These are phyloP conservation scores for Geotrichum ghanense DNA, from an alignment of 805 yeast species.

Conservation along the genomic window DNA sequence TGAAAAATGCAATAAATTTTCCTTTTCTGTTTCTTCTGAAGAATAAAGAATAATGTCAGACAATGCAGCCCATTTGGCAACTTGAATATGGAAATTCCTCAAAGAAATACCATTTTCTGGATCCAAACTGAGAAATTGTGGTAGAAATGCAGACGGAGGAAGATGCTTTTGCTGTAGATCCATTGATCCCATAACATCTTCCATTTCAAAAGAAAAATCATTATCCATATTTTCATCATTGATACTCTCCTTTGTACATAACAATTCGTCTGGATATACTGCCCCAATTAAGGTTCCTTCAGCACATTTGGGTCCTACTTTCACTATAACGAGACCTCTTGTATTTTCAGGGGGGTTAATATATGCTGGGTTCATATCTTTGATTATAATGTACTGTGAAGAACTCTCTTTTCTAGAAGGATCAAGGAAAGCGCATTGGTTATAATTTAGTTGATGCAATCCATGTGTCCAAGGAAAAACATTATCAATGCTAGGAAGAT, in stretches of 20 bases:
- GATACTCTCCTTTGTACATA: slow-evolving; percentile 8
- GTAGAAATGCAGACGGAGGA: slow-evolving; percentile 25
- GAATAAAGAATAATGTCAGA: slow-evolving; percentile 74
- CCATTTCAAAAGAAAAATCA: slow-evolving; percentile 8
- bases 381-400: slow-evolving; percentile 4
- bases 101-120: slow-evolving; percentile 65
- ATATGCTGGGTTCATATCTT: slow-evolving; percentile 10
- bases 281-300: slow-evolving; percentile 18
- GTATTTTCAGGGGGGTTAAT: slow-evolving; percentile 11
- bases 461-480: slow-evolving; percentile 94
- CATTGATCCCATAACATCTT: slow-evolving; percentile 4
- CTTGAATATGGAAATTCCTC: slow-evolving; percentile 79
- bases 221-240: slow-evolving; percentile 16
- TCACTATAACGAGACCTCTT: slow-evolving; percentile 19
- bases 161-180: too few species aligned
- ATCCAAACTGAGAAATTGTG: slow-evolving; percentile 47
- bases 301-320: slow-evolving; percentile 16
- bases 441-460: slow-evolving; percentile 42
- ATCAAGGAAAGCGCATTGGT: slow-evolving; percentile 38
- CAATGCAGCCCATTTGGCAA: slow-evolving; percentile 61
- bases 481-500: slow-evolving; percentile 49
- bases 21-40: slow-evolving; percentile 28
- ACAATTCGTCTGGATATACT: slow-evolving; percentile 15
- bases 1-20: slow-evolving; percentile 10
- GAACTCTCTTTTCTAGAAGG: slow-evolving; percentile 19